Percentiles rank a stretch among this genome's conserved stretches.
Conservation (phyloP, 1,284 basidiomycete species). For the Sanguinoderma infundibulare region DNA sequence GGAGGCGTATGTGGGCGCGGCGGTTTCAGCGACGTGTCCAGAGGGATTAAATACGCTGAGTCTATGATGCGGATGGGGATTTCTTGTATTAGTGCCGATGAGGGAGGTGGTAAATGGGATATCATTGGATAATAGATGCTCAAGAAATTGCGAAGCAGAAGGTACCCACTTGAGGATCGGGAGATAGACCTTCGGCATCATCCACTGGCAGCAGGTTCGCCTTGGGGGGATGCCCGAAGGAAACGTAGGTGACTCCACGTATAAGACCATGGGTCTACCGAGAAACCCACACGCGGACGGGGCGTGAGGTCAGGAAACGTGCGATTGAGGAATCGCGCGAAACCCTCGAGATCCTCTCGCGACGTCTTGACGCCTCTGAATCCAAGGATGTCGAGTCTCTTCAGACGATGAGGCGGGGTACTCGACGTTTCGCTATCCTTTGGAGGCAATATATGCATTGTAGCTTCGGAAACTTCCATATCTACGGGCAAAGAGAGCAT, state of each 20-base stretch:
- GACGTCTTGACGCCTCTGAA: not conserved
- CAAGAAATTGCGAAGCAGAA: no score
- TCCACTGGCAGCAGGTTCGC: no score
- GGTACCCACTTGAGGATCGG: no score
- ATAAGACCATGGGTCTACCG: not conserved
- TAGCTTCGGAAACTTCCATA: not conserved
- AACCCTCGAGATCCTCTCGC: not conserved
- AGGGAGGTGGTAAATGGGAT: no score
- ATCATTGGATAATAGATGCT: no score
- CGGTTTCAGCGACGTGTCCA: slow-evolving; percentile 31
- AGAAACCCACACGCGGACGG: not conserved
- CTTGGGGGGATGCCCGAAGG: not conserved
- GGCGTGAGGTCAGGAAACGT: not conserved
- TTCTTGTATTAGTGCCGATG: no score
- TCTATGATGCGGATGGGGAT: no score
- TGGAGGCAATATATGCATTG: not conserved
- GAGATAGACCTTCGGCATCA: no score
- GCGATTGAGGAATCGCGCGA: not conserved
- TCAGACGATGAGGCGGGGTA: not conserved
- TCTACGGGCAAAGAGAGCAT: not conserved
- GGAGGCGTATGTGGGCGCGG: slow-evolving; percentile 38
- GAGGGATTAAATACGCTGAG: slow-evolving; percentile 24
- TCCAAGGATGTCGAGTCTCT: not conserved
- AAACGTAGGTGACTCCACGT: not conserved
- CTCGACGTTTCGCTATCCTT: no score